Conservation (phyloP, 352 stramenopile genomes). For the Globisporangium carolinianum region DNA sequence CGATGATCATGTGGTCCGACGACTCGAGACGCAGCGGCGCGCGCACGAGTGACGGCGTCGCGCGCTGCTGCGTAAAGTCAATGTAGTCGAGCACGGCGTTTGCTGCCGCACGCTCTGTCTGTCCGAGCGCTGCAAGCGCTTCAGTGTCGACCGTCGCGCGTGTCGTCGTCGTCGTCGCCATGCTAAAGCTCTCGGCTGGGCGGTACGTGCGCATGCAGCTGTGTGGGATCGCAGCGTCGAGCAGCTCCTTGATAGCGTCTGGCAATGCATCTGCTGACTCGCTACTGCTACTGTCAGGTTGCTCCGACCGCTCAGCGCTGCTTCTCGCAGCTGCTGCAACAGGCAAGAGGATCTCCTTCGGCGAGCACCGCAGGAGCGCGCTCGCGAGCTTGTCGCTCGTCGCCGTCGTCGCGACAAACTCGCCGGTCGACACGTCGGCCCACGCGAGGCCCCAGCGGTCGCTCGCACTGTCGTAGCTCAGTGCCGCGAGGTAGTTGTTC, state of each 20-base stretch:
- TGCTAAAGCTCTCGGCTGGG: slow-evolving; percentile 17
- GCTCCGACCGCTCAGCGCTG: background rate
- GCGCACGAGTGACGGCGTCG: slow-evolving; percentile 20
- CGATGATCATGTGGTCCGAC: slow-evolving; percentile 76
- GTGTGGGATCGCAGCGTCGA: slow-evolving; percentile 37
- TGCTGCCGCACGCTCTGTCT: slow-evolving; percentile 27
- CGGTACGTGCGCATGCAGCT: slow-evolving; percentile 63
- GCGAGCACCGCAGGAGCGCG: slow-evolving; percentile 50
- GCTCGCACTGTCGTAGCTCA: slow-evolving; percentile 20
- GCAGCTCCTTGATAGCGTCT: slow-evolving; percentile 15
- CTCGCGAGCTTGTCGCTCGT: slow-evolving; percentile 52
- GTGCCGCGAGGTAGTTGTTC: slow-evolving; percentile 71
- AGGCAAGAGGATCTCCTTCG: slow-evolving; percentile 65
- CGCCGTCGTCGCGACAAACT: slow-evolving; percentile 61
- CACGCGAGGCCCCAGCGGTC: slow-evolving; percentile 52
- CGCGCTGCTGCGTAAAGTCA: slow-evolving; percentile 46
- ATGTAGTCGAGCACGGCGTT: slow-evolving; percentile 63
- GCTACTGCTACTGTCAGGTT: background rate
- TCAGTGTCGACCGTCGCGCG: background rate
- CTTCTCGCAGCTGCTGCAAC: background rate
- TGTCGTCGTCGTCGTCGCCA: background rate
- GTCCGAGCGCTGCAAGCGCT: slow-evolving; percentile 10
- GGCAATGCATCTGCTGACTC: slow-evolving; percentile 5
- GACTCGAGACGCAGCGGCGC: slow-evolving; percentile 51
- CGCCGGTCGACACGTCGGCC: slow-evolving; percentile 70